phyloP scores from a whole-genome alignment of 2,329 filamentous ascomycete genomes.

The Aspergillus sp. region DNA sequence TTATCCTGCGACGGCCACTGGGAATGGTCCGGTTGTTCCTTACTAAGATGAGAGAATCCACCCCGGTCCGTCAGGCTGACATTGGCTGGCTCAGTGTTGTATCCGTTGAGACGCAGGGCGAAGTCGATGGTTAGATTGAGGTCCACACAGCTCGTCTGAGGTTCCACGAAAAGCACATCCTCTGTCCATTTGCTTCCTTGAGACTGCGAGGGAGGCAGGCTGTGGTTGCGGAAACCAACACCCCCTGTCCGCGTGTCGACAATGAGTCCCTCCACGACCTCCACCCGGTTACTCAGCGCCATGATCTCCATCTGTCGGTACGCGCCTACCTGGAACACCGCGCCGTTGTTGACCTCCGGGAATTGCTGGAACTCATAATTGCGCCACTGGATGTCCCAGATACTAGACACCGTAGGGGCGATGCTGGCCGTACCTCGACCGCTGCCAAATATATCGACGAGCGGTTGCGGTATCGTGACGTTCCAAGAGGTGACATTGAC shows the following conservation, averaged over 20 bases:
- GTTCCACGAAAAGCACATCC: neutral
- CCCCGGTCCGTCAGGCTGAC: neutral
- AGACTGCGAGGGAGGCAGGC: neutral
- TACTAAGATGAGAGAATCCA: neutral
- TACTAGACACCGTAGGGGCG: too few species aligned
- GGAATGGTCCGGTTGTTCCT: neutral
- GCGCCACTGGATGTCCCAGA: too few species aligned
- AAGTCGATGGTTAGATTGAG: neutral
- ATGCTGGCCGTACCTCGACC: too few species aligned
- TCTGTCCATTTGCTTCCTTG: neutral
- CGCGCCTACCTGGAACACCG: neutral
- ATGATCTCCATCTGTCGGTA: neutral
- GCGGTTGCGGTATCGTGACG: too few species aligned
- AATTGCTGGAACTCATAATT: too few species aligned
- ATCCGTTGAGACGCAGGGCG: neutral
- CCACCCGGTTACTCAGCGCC: neutral
- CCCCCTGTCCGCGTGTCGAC: neutral
- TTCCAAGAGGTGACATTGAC: too few species aligned
- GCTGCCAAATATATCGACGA: too few species aligned
- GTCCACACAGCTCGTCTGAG: neutral
- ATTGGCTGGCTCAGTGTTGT: neutral
- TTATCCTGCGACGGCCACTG: neutral
- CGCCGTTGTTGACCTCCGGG: neutral
- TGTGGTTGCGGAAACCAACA: slow-evolving; percentile 1
- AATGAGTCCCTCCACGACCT: neutral